phyloP scores from a whole-genome alignment of 768 basidiomycete species.

The Stropharia rugosoannulata region DNA sequence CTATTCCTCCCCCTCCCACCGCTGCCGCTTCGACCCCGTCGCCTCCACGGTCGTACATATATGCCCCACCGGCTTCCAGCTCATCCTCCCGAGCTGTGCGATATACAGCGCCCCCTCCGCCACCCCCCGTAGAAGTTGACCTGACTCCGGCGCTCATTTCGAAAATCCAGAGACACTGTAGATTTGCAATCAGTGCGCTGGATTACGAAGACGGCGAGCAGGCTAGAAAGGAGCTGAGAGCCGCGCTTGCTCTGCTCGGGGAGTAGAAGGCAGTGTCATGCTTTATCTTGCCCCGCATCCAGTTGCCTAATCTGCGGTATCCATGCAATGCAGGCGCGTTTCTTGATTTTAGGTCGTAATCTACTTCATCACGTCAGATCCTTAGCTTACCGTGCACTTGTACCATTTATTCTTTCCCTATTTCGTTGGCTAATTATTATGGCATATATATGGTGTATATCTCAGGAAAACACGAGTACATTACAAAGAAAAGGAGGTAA shows the following conservation, averaged over 20 bases:
- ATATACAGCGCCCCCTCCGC: constrained; percentile 15
- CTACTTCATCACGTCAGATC: too few species aligned
- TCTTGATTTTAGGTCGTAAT: too few species aligned
- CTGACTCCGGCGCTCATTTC: constrained; percentile 67
- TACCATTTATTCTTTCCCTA: too few species aligned
- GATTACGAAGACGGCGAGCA: constrained; percentile 93
- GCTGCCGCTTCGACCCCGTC: background rate
- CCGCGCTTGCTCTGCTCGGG: constrained; percentile 69
- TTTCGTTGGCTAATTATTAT: too few species aligned
- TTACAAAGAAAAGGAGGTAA: too few species aligned
- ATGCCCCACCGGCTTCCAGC: constrained; percentile 14
- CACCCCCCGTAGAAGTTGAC: constrained; percentile 33
- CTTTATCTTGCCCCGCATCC: constrained; percentile 1
- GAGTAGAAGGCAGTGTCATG: constrained; percentile 29
- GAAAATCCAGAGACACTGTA: constrained; percentile 87
- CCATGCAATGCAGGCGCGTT: too few species aligned
- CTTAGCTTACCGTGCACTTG: too few species aligned
- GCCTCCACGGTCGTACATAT: constrained; percentile 7
- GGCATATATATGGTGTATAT: too few species aligned
- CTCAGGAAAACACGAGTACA: too few species aligned
- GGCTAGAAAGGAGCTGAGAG: constrained; percentile 78
- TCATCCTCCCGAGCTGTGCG: constrained; percentile 12
- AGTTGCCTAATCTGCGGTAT: background rate
- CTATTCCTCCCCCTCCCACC: background rate
- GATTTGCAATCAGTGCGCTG: constrained; percentile 91